Conservation (phyloP, 805 yeast genomes). For the Pichia exigua region DNA sequence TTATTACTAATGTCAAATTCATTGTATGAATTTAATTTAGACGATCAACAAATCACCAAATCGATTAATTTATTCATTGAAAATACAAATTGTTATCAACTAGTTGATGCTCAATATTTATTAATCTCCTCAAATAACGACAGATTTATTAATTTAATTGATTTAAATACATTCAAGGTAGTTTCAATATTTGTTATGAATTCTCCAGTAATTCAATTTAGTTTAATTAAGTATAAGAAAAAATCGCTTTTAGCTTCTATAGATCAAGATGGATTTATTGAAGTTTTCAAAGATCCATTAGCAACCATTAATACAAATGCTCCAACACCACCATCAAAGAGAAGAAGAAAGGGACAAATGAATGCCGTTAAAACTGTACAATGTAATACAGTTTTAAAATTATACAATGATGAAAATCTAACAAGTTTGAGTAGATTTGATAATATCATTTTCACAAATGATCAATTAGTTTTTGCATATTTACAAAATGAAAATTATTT, state of each 20-base stretch:
- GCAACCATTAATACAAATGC: not conserved
- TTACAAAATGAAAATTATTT: conserved; percentile 53
- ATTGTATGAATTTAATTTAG: conserved; percentile 10
- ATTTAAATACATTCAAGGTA: conserved; percentile 37
- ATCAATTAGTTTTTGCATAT: conserved; percentile 45
- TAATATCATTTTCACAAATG: conserved; percentile 22
- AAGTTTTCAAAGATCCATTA: conserved; percentile 58
- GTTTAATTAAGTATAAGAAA: conserved; percentile 30
- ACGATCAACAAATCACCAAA: conserved; percentile 5
- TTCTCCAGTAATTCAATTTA: conserved; percentile 40
- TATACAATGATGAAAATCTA: conserved; percentile 24
- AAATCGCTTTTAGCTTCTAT: conserved; percentile 41
- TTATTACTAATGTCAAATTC: conserved; percentile 10
- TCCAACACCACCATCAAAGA: conserved; percentile 7
- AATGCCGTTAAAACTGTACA: conserved; percentile 43
- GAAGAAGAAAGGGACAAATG: conserved; percentile 33
- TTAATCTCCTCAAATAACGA: conserved; percentile 59
- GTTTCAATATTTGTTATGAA: conserved; percentile 61
- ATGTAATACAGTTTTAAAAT: conserved; percentile 35
- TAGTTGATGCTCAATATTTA: conserved; percentile 4
- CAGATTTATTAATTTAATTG: conserved; percentile 69
- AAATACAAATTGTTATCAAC: conserved; percentile 6
- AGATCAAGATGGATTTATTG: conserved; percentile 71
- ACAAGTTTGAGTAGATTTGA: conserved; percentile 20
- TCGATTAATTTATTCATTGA: conserved; percentile 13